A percentile compares a stretch with the other conserved stretches of the same genome.
phyloP scores from a whole-genome alignment of 352 stramenopile genomes.

The Halophytophthora batemanensis region DNA sequence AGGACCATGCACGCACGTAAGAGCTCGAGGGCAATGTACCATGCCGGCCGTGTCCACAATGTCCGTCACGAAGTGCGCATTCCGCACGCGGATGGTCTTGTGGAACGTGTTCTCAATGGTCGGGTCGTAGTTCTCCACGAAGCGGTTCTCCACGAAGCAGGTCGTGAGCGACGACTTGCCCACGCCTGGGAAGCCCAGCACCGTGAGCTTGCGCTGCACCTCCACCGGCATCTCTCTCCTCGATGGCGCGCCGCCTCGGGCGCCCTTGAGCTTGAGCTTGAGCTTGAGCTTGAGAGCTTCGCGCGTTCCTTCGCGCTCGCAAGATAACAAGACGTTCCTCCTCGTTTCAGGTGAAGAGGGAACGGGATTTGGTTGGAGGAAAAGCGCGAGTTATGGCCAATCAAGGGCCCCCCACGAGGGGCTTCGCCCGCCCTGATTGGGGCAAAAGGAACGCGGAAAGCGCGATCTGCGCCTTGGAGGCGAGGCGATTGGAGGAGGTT shows the following conservation, averaged over 20 bases:
- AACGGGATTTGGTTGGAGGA: too few relatives aligned
- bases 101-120: conserved; percentile 97
- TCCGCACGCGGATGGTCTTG: conserved; percentile 96
- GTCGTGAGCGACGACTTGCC: conserved; percentile 95
- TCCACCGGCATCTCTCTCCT: conserved; percentile 76
- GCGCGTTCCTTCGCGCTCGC: too few relatives aligned
- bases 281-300: too few relatives aligned
- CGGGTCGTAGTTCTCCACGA: conserved; percentile 92
- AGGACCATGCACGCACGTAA: background rate
- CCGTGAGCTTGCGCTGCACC: conserved; percentile 94
- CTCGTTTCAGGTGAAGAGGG: too few relatives aligned
- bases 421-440: too few relatives aligned
- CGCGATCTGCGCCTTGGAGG: too few relatives aligned
- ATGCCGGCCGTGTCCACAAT: conserved; percentile 97
- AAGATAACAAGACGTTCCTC: too few relatives aligned
- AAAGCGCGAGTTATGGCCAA: too few relatives aligned
- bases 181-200: conserved; percentile 93
- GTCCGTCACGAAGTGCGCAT: conserved; percentile 95
- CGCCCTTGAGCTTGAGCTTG: conserved; percentile 8
- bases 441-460: too few relatives aligned
- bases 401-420: too few relatives aligned
- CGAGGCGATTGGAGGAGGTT: too few relatives aligned
- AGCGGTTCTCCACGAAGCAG: conserved; percentile 93
- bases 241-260: conserved; percentile 18
- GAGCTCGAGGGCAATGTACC: conserved; percentile 27